Percentiles rank a stretch among this genome's conserved stretches.
phyloP scores from a whole-genome alignment of 2,329 filamentous ascomycete species.

The Apiospora sp. region DNA sequence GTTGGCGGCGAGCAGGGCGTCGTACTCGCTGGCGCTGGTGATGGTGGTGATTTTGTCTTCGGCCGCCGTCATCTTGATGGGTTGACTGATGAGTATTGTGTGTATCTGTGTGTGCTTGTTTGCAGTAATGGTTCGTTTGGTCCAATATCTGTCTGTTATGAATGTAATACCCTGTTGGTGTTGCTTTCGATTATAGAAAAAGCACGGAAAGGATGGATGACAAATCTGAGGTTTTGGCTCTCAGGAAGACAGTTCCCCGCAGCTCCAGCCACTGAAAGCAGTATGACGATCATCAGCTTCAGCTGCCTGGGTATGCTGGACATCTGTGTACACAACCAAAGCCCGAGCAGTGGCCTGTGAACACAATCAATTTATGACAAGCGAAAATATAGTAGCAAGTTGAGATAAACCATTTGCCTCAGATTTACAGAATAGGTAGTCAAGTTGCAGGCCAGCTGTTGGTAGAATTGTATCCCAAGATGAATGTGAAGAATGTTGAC shows the following conservation, averaged over 20 bases:
- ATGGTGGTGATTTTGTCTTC: neutral
- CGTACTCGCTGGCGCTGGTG: conserved; percentile 62
- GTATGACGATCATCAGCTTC: neutral
- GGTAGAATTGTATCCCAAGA: neutral
- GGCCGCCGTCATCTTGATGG: neutral
- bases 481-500: too few relatives aligned
- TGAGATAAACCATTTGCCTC: neutral
- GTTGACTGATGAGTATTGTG: neutral
- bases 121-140: neutral
- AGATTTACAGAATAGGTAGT: neutral
- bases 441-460: neutral
- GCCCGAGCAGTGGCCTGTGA: neutral
- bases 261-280: neutral
- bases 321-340: neutral
- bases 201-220: neutral
- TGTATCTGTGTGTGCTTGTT: neutral
- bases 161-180: neutral
- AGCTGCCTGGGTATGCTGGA: neutral
- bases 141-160: neutral
- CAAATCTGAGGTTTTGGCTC: neutral
- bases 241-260: neutral
- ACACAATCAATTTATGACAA: neutral
- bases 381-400: neutral
- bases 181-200: neutral
- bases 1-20: conserved; percentile 69